These are phyloP conservation scores for Hanseniaspora guilliermondii DNA, from an alignment of 805 yeast species.

Conservation along the genomic window DNA sequence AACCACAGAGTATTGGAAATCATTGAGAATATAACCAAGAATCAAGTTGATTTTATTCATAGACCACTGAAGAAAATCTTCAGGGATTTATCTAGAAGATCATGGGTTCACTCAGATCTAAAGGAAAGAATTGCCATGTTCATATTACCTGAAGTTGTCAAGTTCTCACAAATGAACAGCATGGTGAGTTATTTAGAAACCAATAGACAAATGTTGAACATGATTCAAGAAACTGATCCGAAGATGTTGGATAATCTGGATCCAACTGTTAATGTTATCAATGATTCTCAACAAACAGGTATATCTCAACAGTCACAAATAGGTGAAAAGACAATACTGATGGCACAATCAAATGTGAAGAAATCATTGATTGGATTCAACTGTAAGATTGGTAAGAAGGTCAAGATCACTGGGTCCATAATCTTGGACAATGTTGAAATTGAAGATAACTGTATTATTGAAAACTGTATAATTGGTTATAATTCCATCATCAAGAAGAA, in stretches of 20 bases:
- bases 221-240: constrained; percentile 38
- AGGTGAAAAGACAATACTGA: constrained; percentile 54
- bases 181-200: constrained; percentile 79
- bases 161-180: constrained; percentile 67
- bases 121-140: constrained; percentile 57
- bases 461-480: constrained; percentile 77
- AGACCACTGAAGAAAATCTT: constrained; percentile 55
- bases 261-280: constrained; percentile 15
- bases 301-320: constrained; percentile 26
- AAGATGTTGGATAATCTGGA: constrained; percentile 20
- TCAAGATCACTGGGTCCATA: constrained; percentile 79
- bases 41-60: constrained; percentile 24
- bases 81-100: constrained; percentile 78
- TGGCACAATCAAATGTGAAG: constrained; percentile 77
- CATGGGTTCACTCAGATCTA: constrained; percentile 65
- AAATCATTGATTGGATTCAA: constrained; percentile 66
- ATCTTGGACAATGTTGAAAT: constrained; percentile 56
- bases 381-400: constrained; percentile 71
- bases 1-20: constrained; percentile 41
- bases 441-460: constrained; percentile 63
- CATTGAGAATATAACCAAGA: constrained; percentile 29
- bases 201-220: constrained; percentile 61
- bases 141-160: constrained; percentile 54
- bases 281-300: constrained; percentile 17
- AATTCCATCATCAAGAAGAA: constrained; percentile 52